Percentiles rank a stretch among this genome's conserved stretches.
phyloP scores from a whole-genome alignment of 2,329 filamentous ascomycete genomes.

The Scedosporium aurantiacum region DNA sequence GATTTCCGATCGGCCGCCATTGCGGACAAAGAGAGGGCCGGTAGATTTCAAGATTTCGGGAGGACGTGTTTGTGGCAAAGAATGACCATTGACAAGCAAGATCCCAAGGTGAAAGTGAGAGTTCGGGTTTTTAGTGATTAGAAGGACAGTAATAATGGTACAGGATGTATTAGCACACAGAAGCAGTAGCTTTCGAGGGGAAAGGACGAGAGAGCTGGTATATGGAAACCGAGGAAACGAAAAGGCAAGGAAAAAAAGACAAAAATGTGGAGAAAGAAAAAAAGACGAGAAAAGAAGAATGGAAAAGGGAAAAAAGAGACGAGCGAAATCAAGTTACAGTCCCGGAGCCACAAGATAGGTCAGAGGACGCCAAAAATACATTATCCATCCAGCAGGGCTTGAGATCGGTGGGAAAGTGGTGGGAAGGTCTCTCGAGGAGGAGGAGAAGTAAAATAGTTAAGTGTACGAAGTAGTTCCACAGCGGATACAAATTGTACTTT shows the following conservation, averaged over 20 bases:
- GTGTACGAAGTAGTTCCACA: neutral
- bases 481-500: neutral
- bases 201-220: constrained; percentile 7
- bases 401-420: neutral
- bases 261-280: neutral
- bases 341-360: neutral
- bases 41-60: neutral
- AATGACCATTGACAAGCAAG: neutral
- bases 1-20: constrained; percentile 5
- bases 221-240: constrained; percentile 5
- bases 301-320: constrained; percentile 3
- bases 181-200: constrained; percentile 4
- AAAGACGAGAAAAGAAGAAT: neutral
- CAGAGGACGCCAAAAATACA: neutral
- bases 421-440: neutral
- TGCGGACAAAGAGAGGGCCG: neutral
- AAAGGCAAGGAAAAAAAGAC: neutral
- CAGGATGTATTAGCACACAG: constrained; percentile 1
- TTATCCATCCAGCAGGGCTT: neutral
- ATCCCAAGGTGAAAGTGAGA: neutral
- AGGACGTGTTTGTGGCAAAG: neutral
- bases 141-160: constrained; percentile 1
- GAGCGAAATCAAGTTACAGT: constrained; percentile 1
- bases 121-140: neutral
- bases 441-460: neutral